These are phyloP conservation scores for Echria macrotheca DNA, from an alignment of 495 filamentous ascomycete genomes.

Conservation along the genomic window DNA sequence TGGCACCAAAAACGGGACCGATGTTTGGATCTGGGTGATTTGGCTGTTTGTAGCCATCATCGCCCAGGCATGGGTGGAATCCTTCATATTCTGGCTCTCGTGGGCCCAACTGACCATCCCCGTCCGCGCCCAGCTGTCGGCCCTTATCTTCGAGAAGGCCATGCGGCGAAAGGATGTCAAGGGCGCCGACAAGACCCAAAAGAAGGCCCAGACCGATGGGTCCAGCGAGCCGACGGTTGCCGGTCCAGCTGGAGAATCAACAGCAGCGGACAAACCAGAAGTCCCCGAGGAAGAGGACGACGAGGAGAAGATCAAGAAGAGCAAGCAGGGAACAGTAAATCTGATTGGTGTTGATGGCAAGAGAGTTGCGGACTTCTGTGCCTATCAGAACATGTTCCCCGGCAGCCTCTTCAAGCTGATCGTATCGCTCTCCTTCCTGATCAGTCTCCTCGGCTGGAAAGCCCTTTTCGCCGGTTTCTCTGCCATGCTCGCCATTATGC, in stretches of 20 bases:
- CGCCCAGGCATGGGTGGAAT: conserved; percentile 51
- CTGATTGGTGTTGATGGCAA: conserved; percentile 72
- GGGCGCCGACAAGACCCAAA: conserved; percentile 25
- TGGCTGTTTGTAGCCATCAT: conserved; percentile 55
- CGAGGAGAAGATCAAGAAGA: conserved; percentile 44
- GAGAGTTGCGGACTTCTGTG: conserved; percentile 65
- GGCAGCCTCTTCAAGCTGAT: conserved; percentile 54
- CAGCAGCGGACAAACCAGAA: conserved; percentile 17
- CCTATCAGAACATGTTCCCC: conserved; percentile 61
- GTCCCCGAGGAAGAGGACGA: conserved; percentile 51
- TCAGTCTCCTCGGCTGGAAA: conserved; percentile 67
- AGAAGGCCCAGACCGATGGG: conserved; percentile 20
- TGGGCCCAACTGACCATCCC: conserved; percentile 60
- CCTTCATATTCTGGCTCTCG: conserved; percentile 60
- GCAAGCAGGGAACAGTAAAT: conserved; percentile 75
- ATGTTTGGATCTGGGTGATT: conserved; percentile 64
- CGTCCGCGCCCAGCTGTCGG: conserved; percentile 62
- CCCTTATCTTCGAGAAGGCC: conserved; percentile 70
- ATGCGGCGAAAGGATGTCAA: conserved; percentile 77
- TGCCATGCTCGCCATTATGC: conserved; percentile 57
- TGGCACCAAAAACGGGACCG: conserved; percentile 34
- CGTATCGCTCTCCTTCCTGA: conserved; percentile 60
- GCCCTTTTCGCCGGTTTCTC: conserved; percentile 63
- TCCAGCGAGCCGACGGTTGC: conserved; percentile 19
- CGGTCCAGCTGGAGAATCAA: conserved; percentile 23